A percentile compares a stretch with the other conserved stretches of the same genome.
phyloP scores from a whole-genome alignment of 306 rosid genomes.

The Vicia sativa region DNA sequence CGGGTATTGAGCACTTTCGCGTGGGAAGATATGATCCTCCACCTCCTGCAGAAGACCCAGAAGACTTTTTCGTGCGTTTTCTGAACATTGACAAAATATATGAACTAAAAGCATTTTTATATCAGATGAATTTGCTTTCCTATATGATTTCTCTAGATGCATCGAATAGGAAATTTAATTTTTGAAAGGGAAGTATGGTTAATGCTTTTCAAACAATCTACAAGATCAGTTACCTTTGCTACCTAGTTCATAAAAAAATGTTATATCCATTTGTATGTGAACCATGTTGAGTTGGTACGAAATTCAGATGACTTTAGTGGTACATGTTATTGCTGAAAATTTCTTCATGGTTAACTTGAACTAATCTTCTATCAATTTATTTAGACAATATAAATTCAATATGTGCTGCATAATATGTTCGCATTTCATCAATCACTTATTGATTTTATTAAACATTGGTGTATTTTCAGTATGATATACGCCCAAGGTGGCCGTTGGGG shows the following conservation, averaged over 20 bases:
- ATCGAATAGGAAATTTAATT: background rate
- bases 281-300: too few species aligned
- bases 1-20: slow-evolving; percentile 91
- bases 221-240: too few species aligned
- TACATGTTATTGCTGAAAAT: slow-evolving; percentile 3
- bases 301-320: background rate
- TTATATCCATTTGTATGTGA: too few species aligned
- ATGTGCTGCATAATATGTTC: background rate
- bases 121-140: slow-evolving; percentile 25
- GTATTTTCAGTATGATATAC: slow-evolving; percentile 67
- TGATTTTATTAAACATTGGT: slow-evolving; percentile 3
- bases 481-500: slow-evolving; percentile 97
- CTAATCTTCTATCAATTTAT: background rate
- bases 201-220: too few species aligned
- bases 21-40: slow-evolving; percentile 94
- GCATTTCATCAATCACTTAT: background rate
- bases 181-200: background rate
- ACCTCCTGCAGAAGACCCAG: slow-evolving; percentile 88
- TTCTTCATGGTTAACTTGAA: slow-evolving; percentile 22
- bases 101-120: slow-evolving; percentile 11
- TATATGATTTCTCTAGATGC: slow-evolving; percentile 6
- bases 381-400: background rate
- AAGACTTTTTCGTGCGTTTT: slow-evolving; percentile 70
- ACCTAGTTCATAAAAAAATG: too few species aligned
- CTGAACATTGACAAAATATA: slow-evolving; percentile 22